Conservation (phyloP, 768 basidiomycete genomes). For the Mycena alexandri region DNA sequence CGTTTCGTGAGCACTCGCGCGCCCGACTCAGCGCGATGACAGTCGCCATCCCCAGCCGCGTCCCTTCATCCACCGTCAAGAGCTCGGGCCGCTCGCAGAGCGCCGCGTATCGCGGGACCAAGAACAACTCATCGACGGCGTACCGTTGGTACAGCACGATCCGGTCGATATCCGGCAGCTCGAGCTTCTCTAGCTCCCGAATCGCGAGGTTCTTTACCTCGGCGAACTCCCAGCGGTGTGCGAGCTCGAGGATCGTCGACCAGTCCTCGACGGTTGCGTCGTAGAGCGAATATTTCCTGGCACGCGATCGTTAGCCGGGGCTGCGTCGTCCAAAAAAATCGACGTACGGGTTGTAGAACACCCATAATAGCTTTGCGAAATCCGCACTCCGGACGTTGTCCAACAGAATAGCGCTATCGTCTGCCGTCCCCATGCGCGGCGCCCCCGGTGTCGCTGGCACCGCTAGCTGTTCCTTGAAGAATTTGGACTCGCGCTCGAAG, state of each 20-base stretch:
- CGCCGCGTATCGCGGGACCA: conserved; percentile 67
- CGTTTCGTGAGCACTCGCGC: conserved; percentile 35
- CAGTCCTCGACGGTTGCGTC: conserved; percentile 64
- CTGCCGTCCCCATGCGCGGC: conserved; percentile 50
- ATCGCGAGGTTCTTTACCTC: conserved; percentile 71
- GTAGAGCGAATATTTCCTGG: conserved; percentile 70
- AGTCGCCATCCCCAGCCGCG: conserved; percentile 65
- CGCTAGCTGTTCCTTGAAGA: conserved; percentile 56
- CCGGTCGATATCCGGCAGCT: conserved; percentile 61
- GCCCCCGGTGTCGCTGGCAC: conserved; percentile 48
- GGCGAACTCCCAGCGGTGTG: conserved; percentile 67
- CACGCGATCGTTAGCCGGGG: not conserved
- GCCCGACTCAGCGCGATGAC: conserved; percentile 49
- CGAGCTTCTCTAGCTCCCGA: conserved; percentile 66
- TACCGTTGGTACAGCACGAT: conserved; percentile 69
- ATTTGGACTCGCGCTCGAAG: conserved; percentile 63
- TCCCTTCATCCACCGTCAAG: conserved; percentile 67
- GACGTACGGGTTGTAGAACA: conserved; percentile 67
- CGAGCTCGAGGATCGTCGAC: conserved; percentile 69
- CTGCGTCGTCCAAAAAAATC: conserved; percentile 4
- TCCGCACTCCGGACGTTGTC: conserved; percentile 54
- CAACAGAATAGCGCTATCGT: conserved; percentile 58
- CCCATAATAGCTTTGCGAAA: conserved; percentile 65
- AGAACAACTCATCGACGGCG: conserved; percentile 58
- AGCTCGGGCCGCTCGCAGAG: conserved; percentile 66